A percentile compares a stretch with the other conserved stretches of the same genome.
Evolutionary conservation across 805 yeast genomes (phyloP).

Genomic region (Nakazawaea siamensis): DNA sequence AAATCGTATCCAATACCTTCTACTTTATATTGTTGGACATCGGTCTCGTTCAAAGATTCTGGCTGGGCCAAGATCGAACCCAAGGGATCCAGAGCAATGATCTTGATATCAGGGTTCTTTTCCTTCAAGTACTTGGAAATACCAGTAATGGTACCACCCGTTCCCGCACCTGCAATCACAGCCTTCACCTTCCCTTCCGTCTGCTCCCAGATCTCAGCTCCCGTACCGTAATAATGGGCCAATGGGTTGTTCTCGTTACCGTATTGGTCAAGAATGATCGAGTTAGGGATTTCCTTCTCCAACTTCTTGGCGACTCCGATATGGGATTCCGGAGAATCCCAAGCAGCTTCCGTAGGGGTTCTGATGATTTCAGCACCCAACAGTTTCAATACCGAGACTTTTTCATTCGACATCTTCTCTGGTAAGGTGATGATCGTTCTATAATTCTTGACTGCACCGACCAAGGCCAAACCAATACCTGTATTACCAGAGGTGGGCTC

Average conservation of each 20-base stretch:
- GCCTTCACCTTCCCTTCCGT: conserved; percentile 63
- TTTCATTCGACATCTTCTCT: conserved; percentile 88
- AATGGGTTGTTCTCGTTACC: conserved; percentile 70
- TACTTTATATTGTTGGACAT: conserved; percentile 55
- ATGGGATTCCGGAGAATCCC: conserved; percentile 88
- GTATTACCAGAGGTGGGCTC: conserved; percentile 92
- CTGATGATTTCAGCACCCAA: conserved; percentile 86
- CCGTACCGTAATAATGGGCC: conserved; percentile 82
- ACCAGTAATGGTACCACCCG: conserved; percentile 89
- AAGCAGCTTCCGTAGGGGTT: conserved; percentile 89
- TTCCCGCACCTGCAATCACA: conserved; percentile 88
- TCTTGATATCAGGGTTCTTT: conserved; percentile 49
- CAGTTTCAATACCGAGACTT: conserved; percentile 80
- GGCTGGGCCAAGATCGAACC: conserved; percentile 84
- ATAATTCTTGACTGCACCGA: conserved; percentile 83
- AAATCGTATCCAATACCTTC: conserved; percentile 92
- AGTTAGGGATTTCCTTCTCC: conserved; percentile 77
- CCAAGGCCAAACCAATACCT: conserved; percentile 82
- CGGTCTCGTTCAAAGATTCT: conserved; percentile 54
- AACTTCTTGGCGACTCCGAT: conserved; percentile 80
- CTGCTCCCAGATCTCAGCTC: conserved; percentile 79
- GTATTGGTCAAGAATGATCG: conserved; percentile 80
- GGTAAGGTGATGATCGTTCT: conserved; percentile 83
- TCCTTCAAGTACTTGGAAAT: conserved; percentile 70
- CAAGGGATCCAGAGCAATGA: conserved; percentile 79